Conservation (phyloP, 2,329 filamentous ascomycete species). For the Colletotrichum acutatum region DNA sequence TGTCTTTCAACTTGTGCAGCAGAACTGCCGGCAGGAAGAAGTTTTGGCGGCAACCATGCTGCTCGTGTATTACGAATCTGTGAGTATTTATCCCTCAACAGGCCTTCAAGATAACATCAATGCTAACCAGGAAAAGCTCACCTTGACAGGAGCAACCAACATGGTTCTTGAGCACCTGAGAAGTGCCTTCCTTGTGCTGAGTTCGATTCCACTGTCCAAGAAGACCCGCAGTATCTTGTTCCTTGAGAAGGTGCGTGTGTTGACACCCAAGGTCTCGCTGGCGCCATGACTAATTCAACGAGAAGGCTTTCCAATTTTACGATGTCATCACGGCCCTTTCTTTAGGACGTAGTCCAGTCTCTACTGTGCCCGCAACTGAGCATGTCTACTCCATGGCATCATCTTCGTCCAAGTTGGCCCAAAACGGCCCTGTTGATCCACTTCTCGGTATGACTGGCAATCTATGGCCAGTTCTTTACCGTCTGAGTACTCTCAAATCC, state of each 20-base stretch:
- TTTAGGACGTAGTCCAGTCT: background rate
- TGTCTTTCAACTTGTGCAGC: slow-evolving; percentile 61
- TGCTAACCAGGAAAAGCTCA: background rate
- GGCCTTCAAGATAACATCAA: background rate
- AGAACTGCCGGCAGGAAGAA: slow-evolving; percentile 63
- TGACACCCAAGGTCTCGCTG: background rate
- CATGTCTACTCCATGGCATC: background rate
- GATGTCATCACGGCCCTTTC: background rate
- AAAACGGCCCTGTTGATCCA: background rate
- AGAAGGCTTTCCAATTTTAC: background rate
- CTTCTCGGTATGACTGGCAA: background rate
- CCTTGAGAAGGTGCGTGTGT: background rate
- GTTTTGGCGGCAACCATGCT: slow-evolving; percentile 70
- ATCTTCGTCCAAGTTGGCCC: background rate
- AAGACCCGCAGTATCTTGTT: background rate
- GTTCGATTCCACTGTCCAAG: background rate
- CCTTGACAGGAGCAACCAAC: background rate
- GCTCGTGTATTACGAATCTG: slow-evolving; percentile 52
- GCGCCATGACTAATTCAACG: background rate
- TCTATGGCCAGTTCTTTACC: background rate
- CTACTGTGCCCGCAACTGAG: background rate
- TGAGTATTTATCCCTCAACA: background rate
- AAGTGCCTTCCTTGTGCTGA: background rate
- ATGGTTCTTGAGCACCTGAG: background rate
- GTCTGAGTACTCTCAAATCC: background rate